Conservation (phyloP, 768 basidiomycete species). For the Lepiota brunneoincarnata region DNA sequence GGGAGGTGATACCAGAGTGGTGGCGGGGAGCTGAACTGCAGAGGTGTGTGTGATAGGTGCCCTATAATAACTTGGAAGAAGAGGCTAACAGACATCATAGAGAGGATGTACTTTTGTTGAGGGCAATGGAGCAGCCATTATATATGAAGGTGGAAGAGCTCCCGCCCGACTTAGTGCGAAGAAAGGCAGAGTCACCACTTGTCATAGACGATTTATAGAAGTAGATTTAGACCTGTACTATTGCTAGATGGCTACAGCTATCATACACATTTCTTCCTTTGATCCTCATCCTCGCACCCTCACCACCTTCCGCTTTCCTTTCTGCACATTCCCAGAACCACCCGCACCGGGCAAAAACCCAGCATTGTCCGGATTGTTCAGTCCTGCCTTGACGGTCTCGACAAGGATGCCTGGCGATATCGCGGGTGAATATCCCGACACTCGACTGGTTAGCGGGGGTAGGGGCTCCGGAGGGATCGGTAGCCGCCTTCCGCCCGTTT, state of each 20-base stretch:
- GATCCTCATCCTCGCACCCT: conserved; percentile 56
- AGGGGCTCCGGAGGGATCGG: conserved; percentile 77
- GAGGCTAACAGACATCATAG: background rate
- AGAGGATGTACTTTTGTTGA: conserved; percentile 8
- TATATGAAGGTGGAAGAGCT: conserved; percentile 2
- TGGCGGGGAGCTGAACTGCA: background rate
- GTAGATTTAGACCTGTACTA: too few species aligned
- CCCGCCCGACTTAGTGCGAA: background rate
- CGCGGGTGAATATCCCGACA: conserved; percentile 80
- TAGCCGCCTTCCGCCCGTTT: conserved; percentile 40
- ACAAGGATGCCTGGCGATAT: conserved; percentile 75
- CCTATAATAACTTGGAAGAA: background rate
- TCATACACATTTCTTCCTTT: background rate
- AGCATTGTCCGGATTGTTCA: conserved; percentile 50
- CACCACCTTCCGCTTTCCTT: conserved; percentile 81
- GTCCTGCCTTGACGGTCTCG: conserved; percentile 82
- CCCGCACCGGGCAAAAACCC: conserved; percentile 27
- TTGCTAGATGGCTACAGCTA: background rate
- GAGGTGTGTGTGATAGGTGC: background rate
- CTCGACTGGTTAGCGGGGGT: conserved; percentile 67
- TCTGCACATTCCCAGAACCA: conserved; percentile 42
- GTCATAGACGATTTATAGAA: too few species aligned
- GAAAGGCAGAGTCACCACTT: background rate
- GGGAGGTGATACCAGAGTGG: background rate
- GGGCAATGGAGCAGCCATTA: conserved; percentile 6